Percentiles rank a stretch among this genome's conserved stretches.
Evolutionary conservation across 1,284 basidiomycete genomes (phyloP).

Genomic region (Trametes sp.): DNA sequence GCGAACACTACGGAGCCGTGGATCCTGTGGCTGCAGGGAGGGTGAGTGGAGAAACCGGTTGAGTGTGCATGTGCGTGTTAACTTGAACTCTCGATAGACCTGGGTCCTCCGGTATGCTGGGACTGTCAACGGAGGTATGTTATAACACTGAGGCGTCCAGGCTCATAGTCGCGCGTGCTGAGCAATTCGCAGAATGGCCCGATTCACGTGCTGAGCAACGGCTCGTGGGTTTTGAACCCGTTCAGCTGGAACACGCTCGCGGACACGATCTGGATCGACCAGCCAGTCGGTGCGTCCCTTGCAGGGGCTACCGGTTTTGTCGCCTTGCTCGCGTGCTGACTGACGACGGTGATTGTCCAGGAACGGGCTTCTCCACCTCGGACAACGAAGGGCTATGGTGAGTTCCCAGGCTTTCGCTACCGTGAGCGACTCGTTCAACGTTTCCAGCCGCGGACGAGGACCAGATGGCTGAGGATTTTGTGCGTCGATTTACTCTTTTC

Average conservation of each 20-base stretch:
- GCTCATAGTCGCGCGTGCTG: background rate
- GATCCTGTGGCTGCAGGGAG: constrained; percentile 80
- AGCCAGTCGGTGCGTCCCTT: constrained; percentile 54
- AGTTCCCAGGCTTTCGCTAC: constrained; percentile 71
- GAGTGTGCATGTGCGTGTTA: background rate
- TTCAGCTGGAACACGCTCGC: constrained; percentile 64
- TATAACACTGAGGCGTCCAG: background rate
- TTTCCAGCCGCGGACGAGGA: constrained; percentile 64
- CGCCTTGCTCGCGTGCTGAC: too few species aligned
- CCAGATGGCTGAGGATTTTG: constrained; percentile 73
- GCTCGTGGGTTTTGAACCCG: constrained; percentile 54
- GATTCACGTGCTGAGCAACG: constrained; percentile 59
- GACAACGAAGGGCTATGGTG: constrained; percentile 18
- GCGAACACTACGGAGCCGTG: constrained; percentile 58
- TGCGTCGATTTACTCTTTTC: constrained; percentile 42
- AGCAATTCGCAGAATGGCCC: constrained; percentile 63
- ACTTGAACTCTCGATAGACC: constrained; percentile 50
- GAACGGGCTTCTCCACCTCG: constrained; percentile 31
- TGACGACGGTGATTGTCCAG: constrained; percentile 52
- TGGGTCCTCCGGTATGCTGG: constrained; percentile 72
- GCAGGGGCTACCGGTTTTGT: background rate
- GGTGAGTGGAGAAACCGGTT: constrained; percentile 49
- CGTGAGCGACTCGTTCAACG: constrained; percentile 26
- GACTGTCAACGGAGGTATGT: constrained; percentile 66
- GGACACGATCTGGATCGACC: constrained; percentile 73